These are phyloP conservation scores for Adansonia rubrostipa DNA, from an alignment of 441 rosid genomes.

Conservation along the genomic window DNA sequence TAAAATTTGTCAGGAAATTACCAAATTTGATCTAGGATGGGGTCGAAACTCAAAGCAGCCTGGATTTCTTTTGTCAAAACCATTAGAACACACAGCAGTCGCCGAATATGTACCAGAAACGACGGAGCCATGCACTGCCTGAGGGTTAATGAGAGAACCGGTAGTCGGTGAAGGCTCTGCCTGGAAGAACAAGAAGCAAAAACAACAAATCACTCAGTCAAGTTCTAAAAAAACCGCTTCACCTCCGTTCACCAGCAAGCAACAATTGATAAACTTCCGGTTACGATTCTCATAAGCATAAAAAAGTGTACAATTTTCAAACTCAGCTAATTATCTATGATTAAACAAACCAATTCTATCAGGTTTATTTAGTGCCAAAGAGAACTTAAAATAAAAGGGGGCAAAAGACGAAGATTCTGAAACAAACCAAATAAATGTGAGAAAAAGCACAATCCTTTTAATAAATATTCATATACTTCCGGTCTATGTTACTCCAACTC, in stretches of 20 bases:
- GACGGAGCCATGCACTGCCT: slow-evolving; percentile 44
- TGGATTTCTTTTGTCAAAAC: slow-evolving; percentile 52
- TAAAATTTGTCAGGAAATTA: slow-evolving; percentile 37
- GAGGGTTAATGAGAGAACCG: slow-evolving; percentile 77
- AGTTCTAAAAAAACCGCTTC: slow-evolving; percentile 18
- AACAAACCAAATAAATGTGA: slow-evolving; percentile 23
- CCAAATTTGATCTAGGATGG: slow-evolving; percentile 63
- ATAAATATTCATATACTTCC: slow-evolving; percentile 3
- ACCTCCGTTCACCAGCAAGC: slow-evolving; percentile 11
- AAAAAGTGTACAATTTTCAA: slow-evolving; percentile 22
- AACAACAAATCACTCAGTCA: slow-evolving; percentile 14
- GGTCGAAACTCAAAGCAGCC: slow-evolving; percentile 76
- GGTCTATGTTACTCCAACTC: too few relatives aligned
- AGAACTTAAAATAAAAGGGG: slow-evolving; percentile 16
- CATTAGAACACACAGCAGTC: slow-evolving; percentile 39
- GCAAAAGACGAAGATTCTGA: slow-evolving; percentile 17
- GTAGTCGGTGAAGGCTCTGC: slow-evolving; percentile 94
- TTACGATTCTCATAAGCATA: slow-evolving; percentile 26
- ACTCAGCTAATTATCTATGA: slow-evolving; percentile 27
- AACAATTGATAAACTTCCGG: slow-evolving; percentile 25
- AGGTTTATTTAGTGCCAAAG: neutral
- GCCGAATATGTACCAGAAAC: slow-evolving; percentile 47
- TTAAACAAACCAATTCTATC: slow-evolving; percentile 28
- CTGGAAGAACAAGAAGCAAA: slow-evolving; percentile 49
- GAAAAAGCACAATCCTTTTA: slow-evolving; percentile 24